Percentiles rank a stretch among this genome's conserved stretches.
Conservation (phyloP, 495 filamentous ascomycete genomes). For the Physcia stellaris region DNA sequence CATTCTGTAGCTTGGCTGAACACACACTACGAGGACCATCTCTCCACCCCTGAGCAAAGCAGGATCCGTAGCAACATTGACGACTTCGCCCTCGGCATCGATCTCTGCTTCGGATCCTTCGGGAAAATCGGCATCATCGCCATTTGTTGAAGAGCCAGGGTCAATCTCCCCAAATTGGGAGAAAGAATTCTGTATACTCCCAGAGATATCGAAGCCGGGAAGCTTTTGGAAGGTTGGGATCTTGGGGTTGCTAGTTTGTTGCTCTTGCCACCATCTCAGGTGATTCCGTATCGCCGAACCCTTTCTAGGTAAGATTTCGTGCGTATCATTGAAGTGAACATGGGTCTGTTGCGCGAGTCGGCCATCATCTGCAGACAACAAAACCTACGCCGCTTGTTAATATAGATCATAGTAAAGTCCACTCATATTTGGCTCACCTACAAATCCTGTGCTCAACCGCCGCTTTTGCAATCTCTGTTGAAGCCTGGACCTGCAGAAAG, state of each 20-base stretch:
- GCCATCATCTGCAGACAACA: too few relatives aligned
- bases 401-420: neutral
- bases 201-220: too few relatives aligned
- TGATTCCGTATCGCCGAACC: constrained; percentile 23
- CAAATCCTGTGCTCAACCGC: too few relatives aligned
- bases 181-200: neutral
- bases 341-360: too few relatives aligned
- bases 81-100: constrained; percentile 26
- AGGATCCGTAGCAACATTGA: constrained; percentile 20
- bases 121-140: constrained; percentile 17
- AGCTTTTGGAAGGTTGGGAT: neutral
- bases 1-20: too few relatives aligned
- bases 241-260: constrained; percentile 3
- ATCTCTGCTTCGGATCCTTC: constrained; percentile 6
- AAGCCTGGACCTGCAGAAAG: too few relatives aligned
- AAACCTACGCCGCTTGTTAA: too few relatives aligned
- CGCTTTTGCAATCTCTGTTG: too few relatives aligned
- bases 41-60: constrained; percentile 38
- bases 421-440: too few relatives aligned
- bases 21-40: too few relatives aligned
- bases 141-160: constrained; percentile 19
- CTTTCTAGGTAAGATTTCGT: too few relatives aligned
- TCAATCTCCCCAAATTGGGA: constrained; percentile 13
- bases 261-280: constrained; percentile 22
- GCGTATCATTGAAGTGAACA: too few relatives aligned